Conservation (phyloP, 2,329 filamentous ascomycete species). For the Dendrostoma leiphaemia region DNA sequence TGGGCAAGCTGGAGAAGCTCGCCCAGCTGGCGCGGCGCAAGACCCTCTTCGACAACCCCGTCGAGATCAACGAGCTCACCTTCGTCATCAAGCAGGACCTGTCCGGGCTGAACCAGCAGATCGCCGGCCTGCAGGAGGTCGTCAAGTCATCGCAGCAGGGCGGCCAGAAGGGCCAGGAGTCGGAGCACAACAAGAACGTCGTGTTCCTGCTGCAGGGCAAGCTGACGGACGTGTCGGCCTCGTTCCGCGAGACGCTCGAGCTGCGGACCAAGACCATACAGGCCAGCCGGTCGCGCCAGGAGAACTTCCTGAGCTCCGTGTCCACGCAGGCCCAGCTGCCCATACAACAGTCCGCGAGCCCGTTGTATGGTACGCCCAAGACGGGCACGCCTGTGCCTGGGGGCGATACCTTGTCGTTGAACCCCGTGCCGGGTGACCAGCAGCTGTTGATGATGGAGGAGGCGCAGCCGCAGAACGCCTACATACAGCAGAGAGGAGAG, state of each 20-base stretch:
- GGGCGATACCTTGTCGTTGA: constrained; percentile 77
- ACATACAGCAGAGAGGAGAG: constrained; percentile 90
- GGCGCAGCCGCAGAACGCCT: constrained; percentile 78
- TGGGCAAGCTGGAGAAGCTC: constrained; percentile 91
- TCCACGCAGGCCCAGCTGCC: constrained; percentile 71
- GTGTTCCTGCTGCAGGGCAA: constrained; percentile 89
- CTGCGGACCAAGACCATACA: constrained; percentile 98
- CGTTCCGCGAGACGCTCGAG: constrained; percentile 97
- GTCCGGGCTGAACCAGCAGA: constrained; percentile 79
- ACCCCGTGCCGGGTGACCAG: constrained; percentile 79
- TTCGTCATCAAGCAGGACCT: constrained; percentile 98
- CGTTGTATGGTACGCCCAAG: constrained; percentile 78
- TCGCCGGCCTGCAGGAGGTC: constrained; percentile 75
- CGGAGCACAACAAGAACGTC: constrained; percentile 97
- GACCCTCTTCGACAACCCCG: constrained; percentile 95
- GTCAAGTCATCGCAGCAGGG: constrained; percentile 61
- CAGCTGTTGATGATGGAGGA: constrained; percentile 93
- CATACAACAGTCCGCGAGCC: constrained; percentile 74
- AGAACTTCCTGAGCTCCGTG: constrained; percentile 93
- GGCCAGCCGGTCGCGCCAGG: constrained; percentile 84
- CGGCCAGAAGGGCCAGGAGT: constrained; percentile 73
- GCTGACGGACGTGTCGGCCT: constrained; percentile 86
- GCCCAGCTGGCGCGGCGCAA: constrained; percentile 94
- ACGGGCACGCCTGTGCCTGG: constrained; percentile 65
- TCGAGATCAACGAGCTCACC: constrained; percentile 95